These are phyloP conservation scores for Chalciporus chontae DNA, from an alignment of 768 basidiomycete species.

Conservation along the genomic window DNA sequence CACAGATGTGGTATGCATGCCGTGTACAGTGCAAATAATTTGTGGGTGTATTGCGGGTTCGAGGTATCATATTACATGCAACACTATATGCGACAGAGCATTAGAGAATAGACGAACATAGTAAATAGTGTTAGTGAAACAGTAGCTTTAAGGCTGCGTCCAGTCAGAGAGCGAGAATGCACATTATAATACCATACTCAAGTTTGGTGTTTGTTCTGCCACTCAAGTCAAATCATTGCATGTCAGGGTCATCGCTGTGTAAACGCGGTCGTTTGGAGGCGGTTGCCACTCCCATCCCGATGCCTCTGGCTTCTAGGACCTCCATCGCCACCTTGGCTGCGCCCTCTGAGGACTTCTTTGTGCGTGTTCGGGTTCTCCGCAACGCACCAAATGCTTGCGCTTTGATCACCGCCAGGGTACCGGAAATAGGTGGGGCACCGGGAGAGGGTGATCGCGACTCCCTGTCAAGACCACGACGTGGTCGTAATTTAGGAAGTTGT, in stretches of 20 bases:
- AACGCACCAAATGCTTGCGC: slow-evolving; percentile 86
- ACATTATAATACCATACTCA: slow-evolving; percentile 27
- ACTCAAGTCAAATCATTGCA: slow-evolving; percentile 29
- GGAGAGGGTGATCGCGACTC: slow-evolving; percentile 48
- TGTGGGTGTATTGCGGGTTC: slow-evolving; percentile 19
- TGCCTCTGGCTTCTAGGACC: slow-evolving; percentile 78
- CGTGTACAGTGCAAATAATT: slow-evolving; percentile 3
- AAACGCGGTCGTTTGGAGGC: slow-evolving; percentile 43
- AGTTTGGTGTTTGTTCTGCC: slow-evolving; percentile 12
- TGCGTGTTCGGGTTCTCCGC: slow-evolving; percentile 70
- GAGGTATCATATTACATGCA: slow-evolving; percentile 40
- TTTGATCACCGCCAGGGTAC: slow-evolving; percentile 87
- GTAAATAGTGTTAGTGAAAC: slow-evolving; percentile 32
- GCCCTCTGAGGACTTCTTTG: slow-evolving; percentile 68
- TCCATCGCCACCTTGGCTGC: slow-evolving; percentile 74
- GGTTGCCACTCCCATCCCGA: slow-evolving; percentile 46
- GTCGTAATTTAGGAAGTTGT: slow-evolving; percentile 40
- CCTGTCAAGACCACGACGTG: slow-evolving; percentile 47
- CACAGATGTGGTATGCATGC: slow-evolving; percentile 1
- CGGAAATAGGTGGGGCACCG: slow-evolving; percentile 52
- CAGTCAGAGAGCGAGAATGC: slow-evolving; percentile 23
- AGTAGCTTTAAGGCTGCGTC: slow-evolving; percentile 25
- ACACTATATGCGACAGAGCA: slow-evolving; percentile 33
- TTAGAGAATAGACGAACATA: slow-evolving; percentile 31
- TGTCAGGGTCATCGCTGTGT: slow-evolving; percentile 50